These are phyloP conservation scores for Eutrema heterophyllum DNA, from an alignment of 345 rosid genomes.

Conservation along the genomic window DNA sequence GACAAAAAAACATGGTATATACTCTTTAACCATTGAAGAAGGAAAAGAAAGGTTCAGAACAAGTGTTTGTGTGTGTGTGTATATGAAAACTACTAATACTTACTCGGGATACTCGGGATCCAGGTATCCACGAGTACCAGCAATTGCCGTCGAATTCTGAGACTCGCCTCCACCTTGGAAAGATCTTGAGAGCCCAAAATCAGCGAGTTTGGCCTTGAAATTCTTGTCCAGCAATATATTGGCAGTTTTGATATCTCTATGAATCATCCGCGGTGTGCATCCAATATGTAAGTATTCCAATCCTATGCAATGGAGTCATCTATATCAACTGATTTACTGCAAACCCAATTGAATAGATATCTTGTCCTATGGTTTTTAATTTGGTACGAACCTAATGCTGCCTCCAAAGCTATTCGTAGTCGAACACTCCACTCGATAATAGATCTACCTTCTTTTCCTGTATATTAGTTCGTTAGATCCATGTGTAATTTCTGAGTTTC, in stretches of 20 bases:
- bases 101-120: slow-evolving; percentile 60
- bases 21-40: no score
- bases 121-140: slow-evolving; percentile 35
- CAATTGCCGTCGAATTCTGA: background rate
- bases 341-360: background rate
- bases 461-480: background rate
- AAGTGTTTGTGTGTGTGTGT: background rate
- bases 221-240: slow-evolving; percentile 39
- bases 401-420: slow-evolving; percentile 39
- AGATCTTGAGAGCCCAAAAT: slow-evolving; percentile 41
- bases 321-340: background rate
- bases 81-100: background rate
- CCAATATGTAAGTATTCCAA: slow-evolving; percentile 12
- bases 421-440: slow-evolving; percentile 36
- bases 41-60: background rate
- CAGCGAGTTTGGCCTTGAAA: slow-evolving; percentile 40
- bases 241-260: slow-evolving; percentile 43
- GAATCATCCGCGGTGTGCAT: slow-evolving; percentile 42
- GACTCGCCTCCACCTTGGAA: slow-evolving; percentile 22
- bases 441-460: slow-evolving; percentile 7
- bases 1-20: background rate
- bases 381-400: slow-evolving; percentile 36
- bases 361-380: background rate
- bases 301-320: background rate
- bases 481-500: background rate